phyloP scores from a whole-genome alignment of 208 protist genomes.

The Leishmania tarentolae region DNA sequence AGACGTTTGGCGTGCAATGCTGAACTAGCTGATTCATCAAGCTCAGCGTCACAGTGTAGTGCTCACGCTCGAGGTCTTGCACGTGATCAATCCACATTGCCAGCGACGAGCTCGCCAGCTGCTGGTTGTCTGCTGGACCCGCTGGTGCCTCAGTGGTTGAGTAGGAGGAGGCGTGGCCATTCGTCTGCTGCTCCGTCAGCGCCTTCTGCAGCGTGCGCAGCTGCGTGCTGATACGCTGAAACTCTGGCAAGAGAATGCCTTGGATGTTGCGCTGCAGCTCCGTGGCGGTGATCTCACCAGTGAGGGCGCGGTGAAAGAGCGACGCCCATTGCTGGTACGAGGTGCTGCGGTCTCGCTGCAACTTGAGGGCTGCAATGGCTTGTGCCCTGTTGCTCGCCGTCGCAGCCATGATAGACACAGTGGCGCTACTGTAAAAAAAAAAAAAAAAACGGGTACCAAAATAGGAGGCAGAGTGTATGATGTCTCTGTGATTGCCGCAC shows the following conservation, averaged over 20 bases:
- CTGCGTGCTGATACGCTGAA: constrained; percentile 57
- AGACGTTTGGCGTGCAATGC: constrained; percentile 17
- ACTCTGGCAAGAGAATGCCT: constrained; percentile 45
- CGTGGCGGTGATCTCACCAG: constrained; percentile 35
- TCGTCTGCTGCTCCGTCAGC: background rate
- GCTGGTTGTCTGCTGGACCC: background rate
- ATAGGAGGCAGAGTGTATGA: background rate
- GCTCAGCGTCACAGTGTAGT: constrained; percentile 52
- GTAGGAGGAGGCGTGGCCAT: background rate
- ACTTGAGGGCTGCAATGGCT: constrained; percentile 28
- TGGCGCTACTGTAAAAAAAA: too few species aligned
- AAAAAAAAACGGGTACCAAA: background rate
- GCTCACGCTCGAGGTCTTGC: constrained; percentile 57
- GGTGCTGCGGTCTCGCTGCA: constrained; percentile 69
- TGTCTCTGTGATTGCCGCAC: background rate
- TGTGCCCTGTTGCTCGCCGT: background rate
- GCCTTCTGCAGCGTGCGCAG: constrained; percentile 51
- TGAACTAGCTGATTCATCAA: constrained; percentile 26
- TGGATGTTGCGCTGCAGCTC: constrained; percentile 52
- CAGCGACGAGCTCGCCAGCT: constrained; percentile 5
- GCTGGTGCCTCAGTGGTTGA: background rate
- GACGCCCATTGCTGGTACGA: constrained; percentile 63
- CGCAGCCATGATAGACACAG: background rate
- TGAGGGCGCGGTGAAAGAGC: constrained; percentile 51
- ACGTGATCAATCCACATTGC: constrained; percentile 55